A percentile compares a stretch with the other conserved stretches of the same genome.
These are phyloP conservation scores for Gossypium raimondii DNA, from an alignment of 345 rosid genomes.

Conservation along the genomic window DNA sequence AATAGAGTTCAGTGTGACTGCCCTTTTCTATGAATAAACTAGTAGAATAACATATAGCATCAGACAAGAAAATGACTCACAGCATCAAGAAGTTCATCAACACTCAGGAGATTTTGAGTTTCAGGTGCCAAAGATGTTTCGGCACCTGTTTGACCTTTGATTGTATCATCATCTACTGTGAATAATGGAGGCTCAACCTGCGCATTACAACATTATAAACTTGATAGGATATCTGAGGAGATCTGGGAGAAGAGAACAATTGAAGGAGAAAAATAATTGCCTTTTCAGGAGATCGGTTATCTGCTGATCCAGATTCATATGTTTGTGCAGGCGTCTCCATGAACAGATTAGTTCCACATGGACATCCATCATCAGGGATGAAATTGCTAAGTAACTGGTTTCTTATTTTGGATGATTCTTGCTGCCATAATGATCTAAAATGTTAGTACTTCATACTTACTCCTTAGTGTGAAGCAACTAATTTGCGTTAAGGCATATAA, in stretches of 20 bases:
- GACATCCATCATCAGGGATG: slow-evolving; percentile 57
- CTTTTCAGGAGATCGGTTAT: slow-evolving; percentile 29
- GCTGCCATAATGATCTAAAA: slow-evolving; percentile 28
- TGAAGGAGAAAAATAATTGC: slow-evolving; percentile 17
- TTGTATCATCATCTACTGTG: slow-evolving; percentile 32
- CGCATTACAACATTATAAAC: slow-evolving; percentile 9
- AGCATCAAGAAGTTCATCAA: slow-evolving; percentile 52
- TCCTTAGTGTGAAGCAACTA: not conserved
- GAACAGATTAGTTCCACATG: slow-evolving; percentile 45
- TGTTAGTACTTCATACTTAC: not conserved
- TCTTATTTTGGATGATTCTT: slow-evolving; percentile 35
- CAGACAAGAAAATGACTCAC: slow-evolving; percentile 34
- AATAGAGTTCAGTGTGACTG: not conserved
- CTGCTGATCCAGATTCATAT: slow-evolving; percentile 28
- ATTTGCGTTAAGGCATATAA: slow-evolving; percentile 4
- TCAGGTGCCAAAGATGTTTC: slow-evolving; percentile 23
- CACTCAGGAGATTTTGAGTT: slow-evolving; percentile 43
- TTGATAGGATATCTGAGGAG: not conserved
- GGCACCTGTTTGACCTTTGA: slow-evolving; percentile 37
- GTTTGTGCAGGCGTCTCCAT: slow-evolving; percentile 37
- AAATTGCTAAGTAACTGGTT: slow-evolving; percentile 53
- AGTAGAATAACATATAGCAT: not conserved
- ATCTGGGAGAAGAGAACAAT: not conserved
- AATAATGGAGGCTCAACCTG: slow-evolving; percentile 44
- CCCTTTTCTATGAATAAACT: not conserved